Evolutionary conservation across 306 rosid species (phyloP).

Genomic region (Rosa persica): DNA sequence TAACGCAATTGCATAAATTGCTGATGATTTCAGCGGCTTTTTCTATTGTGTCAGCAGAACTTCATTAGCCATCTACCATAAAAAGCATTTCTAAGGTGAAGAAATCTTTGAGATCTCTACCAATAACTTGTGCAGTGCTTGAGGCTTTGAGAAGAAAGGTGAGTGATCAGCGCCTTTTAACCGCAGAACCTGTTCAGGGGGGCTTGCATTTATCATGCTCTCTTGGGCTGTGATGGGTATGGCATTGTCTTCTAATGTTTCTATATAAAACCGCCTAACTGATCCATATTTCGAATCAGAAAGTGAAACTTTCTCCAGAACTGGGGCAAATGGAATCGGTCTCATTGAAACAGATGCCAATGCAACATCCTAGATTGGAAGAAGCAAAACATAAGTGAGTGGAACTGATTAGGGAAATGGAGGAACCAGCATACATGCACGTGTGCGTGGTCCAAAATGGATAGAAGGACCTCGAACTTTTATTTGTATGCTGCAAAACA

Average conservation of each 20-base stretch:
- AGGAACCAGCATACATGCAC: background rate
- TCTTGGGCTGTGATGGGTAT: conserved; percentile 70
- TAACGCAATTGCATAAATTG: conserved; percentile 20
- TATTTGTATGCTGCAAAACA: background rate
- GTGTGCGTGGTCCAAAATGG: background rate
- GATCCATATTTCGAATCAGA: conserved; percentile 76
- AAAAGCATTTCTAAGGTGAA: conserved; percentile 29
- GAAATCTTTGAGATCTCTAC: conserved; percentile 70
- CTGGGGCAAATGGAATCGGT: conserved; percentile 80
- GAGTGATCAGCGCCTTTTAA: conserved; percentile 92
- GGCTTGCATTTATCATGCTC: conserved; percentile 67
- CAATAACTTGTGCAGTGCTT: conserved; percentile 87
- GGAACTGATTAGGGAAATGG: background rate
- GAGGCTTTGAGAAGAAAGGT: conserved; percentile 96
- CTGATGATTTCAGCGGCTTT: conserved; percentile 14
- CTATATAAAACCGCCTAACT: conserved; percentile 77
- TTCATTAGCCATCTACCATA: conserved; percentile 18
- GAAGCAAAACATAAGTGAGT: conserved; percentile 20
- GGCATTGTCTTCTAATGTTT: conserved; percentile 90
- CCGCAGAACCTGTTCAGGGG: conserved; percentile 70
- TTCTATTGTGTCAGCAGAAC: conserved; percentile 32
- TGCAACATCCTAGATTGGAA: conserved; percentile 71
- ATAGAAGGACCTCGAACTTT: background rate
- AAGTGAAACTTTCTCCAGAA: conserved; percentile 75
- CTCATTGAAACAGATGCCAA: conserved; percentile 95